A percentile compares a stretch with the other conserved stretches of the same genome.
Evolutionary conservation across 805 yeast genomes (phyloP).

Genomic region (Yarrowia alimentaria): DNA sequence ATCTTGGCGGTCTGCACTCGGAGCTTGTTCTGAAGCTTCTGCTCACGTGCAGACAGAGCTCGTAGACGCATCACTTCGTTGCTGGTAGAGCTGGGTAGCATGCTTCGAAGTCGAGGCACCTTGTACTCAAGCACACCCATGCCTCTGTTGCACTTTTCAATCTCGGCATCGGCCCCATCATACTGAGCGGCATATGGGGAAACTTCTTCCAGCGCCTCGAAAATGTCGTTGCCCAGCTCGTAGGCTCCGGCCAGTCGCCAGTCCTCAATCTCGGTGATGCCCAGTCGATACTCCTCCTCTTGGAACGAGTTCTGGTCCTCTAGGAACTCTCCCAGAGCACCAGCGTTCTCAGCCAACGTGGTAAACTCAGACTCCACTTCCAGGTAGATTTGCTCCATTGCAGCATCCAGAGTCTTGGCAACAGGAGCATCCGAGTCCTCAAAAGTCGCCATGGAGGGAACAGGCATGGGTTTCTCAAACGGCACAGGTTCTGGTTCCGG

Average conservation of each 20-base stretch:
- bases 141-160: slow-evolving; percentile 8
- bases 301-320: slow-evolving; percentile 7
- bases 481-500: slow-evolving; percentile 15
- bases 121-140: slow-evolving; percentile 8
- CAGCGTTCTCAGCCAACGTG: neutral
- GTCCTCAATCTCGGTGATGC: slow-evolving; percentile 1
- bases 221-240: neutral
- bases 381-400: slow-evolving; percentile 23
- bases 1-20: slow-evolving; percentile 2
- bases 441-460: slow-evolving; percentile 1
- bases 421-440: neutral
- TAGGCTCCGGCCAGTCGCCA: slow-evolving; percentile 13
- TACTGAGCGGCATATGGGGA: slow-evolving; percentile 1
- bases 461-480: slow-evolving; percentile 5
- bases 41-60: slow-evolving; percentile 14
- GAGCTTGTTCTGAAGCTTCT: slow-evolving; percentile 10
- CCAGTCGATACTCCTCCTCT: slow-evolving; percentile 1
- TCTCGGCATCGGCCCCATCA: neutral
- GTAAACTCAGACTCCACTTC: slow-evolving; percentile 6
- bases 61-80: slow-evolving; percentile 19
- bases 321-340: neutral
- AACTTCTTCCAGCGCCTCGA: slow-evolving; percentile 6
- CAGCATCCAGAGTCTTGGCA: slow-evolving; percentile 1
- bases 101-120: slow-evolving; percentile 9
- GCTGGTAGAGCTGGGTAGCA: slow-evolving; percentile 2